Conservation (phyloP, 768 basidiomycete species). For the Tulasnella calospora region DNA sequence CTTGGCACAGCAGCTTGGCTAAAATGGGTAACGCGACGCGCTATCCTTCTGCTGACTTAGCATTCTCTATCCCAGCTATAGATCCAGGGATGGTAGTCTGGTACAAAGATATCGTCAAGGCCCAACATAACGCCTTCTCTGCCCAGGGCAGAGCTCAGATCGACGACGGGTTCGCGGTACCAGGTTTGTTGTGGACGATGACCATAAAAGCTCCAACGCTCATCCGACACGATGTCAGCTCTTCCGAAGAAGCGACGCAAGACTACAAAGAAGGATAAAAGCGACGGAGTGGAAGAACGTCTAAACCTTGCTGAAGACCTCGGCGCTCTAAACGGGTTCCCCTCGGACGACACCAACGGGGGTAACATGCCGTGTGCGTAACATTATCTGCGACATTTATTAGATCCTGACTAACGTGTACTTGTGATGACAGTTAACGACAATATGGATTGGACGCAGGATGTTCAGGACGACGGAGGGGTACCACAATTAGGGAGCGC, state of each 20-base stretch:
- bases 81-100: conserved; percentile 9
- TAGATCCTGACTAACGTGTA: background rate
- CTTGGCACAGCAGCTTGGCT: background rate
- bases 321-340: background rate
- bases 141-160: conserved; percentile 3
- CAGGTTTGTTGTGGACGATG: background rate
- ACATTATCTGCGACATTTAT: no score
- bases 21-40: background rate
- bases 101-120: conserved; percentile 6
- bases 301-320: background rate
- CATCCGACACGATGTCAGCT: background rate
- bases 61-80: background rate
- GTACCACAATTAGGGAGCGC: background rate
- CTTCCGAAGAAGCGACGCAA: conserved; percentile 8
- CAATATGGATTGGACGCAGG: conserved; percentile 8
- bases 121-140: conserved; percentile 3
- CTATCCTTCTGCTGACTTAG: background rate
- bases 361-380: background rate
- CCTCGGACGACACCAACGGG: background rate
- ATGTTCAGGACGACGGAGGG: background rate
- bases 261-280: background rate
- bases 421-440: background rate
- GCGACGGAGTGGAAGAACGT: background rate
- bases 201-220: background rate
- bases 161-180: conserved; percentile 20